Percentiles rank a stretch among this genome's conserved stretches.
phyloP scores from a whole-genome alignment of 1,284 basidiomycete genomes.

The Sporisorium iseilematis-ciliati region DNA sequence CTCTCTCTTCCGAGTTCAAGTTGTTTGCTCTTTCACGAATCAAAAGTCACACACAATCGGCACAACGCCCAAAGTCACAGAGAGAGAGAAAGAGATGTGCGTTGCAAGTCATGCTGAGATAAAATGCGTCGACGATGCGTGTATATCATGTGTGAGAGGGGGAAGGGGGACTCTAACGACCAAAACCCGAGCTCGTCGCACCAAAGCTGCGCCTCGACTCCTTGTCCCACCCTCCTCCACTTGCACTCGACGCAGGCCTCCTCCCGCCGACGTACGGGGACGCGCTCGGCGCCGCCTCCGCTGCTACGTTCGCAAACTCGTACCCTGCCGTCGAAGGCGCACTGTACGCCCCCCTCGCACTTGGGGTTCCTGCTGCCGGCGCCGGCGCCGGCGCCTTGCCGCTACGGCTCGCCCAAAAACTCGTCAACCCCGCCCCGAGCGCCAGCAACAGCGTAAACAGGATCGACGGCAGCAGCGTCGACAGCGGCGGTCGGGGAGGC shows the following conservation, averaged over 20 bases:
- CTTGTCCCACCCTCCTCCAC: not conserved
- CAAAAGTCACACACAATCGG: too few species aligned
- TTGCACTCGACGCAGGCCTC: not conserved
- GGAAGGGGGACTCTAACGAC: too few species aligned
- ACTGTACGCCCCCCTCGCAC: not conserved
- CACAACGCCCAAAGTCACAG: too few species aligned
- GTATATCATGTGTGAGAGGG: too few species aligned
- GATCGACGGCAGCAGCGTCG: slow-evolving; percentile 57
- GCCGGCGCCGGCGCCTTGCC: too few species aligned
- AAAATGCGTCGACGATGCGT: too few species aligned
- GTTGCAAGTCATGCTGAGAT: too few species aligned
- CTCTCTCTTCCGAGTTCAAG: too few species aligned
- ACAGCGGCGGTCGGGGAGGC: slow-evolving; percentile 60
- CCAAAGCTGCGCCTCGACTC: not conserved
- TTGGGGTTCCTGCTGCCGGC: slow-evolving; percentile 12
- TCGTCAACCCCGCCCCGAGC: slow-evolving; percentile 52
- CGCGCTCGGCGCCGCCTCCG: not conserved
- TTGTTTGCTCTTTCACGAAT: too few species aligned
- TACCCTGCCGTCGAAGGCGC: not conserved
- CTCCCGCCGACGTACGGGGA: slow-evolving; percentile 1
- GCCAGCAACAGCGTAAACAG: slow-evolving; percentile 59
- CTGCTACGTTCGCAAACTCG: not conserved
- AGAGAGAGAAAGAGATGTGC: too few species aligned
- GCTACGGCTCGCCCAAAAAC: slow-evolving; percentile 39
- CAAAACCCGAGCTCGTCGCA: not conserved